Percentiles rank a stretch among this genome's conserved stretches.
Evolutionary conservation across 257 asterid genomes (phyloP).

Genomic region (Solanum ahanhuiri): DNA sequence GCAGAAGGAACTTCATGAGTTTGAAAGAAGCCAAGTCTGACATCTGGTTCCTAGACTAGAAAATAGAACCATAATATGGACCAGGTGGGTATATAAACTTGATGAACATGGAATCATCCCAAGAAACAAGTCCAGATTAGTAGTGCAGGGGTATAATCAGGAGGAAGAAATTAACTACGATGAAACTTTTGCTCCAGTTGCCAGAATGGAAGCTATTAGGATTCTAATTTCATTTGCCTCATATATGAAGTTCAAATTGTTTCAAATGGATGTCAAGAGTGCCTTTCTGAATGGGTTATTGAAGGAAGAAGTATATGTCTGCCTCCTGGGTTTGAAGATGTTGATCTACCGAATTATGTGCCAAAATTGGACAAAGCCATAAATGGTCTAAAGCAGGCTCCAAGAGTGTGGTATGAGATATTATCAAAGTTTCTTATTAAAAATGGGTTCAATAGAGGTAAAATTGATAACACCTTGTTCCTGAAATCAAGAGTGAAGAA

Average conservation of each 20-base stretch:
- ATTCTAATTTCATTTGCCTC: neutral
- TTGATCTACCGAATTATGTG: neutral
- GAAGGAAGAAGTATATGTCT: neutral
- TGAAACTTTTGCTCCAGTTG: neutral
- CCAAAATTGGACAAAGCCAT: neutral
- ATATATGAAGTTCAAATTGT: neutral
- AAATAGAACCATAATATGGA: neutral
- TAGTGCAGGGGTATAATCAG: neutral
- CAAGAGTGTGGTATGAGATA: neutral
- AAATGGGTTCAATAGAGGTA: neutral
- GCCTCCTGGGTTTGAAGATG: neutral
- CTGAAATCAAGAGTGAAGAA: too few relatives aligned
- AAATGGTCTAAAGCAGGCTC: neutral
- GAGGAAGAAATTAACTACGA: neutral
- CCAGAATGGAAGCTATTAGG: neutral
- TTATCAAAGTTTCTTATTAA: neutral
- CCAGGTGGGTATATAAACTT: neutral
- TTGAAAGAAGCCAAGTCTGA: neutral
- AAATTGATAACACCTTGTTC: neutral
- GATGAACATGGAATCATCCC: neutral
- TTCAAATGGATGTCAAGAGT: neutral
- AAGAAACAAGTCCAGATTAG: neutral
- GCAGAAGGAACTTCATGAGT: neutral
- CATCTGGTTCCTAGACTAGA: neutral
- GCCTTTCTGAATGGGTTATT: neutral